Conservation (phyloP, 2,329 filamentous ascomycete genomes). For the Diaporthe sp. region DNA sequence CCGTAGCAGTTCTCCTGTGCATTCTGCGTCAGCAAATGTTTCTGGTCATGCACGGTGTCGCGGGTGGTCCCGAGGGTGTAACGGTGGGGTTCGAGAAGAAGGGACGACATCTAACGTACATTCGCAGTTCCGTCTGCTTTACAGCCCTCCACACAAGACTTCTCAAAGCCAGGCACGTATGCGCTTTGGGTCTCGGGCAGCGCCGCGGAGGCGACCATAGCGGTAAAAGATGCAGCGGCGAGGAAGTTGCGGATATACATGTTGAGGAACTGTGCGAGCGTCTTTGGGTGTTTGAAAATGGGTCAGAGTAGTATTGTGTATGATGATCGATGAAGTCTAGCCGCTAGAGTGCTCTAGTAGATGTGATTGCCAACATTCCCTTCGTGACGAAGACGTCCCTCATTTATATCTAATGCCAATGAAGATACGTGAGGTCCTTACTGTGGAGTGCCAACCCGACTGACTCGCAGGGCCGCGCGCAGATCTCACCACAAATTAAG, state of each 20-base stretch:
- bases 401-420: neutral
- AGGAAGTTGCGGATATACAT: conserved; percentile 18
- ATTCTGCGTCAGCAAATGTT: neutral
- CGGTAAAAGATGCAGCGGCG: conserved; percentile 6
- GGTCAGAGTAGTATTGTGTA: neutral
- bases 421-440: conserved; percentile 9
- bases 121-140: conserved; percentile 1
- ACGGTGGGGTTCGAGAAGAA: neutral
- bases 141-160: conserved; percentile 15
- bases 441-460: neutral
- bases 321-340: no score
- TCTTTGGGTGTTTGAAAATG: neutral
- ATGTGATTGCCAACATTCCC: neutral
- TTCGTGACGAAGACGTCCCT: neutral
- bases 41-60: no score
- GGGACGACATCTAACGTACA: neutral
- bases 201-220: conserved; percentile 10
- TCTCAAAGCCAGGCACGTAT: conserved; percentile 12
- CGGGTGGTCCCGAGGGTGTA: neutral
- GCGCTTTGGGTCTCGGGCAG: neutral
- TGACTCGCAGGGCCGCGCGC: neutral
- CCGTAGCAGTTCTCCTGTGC: neutral
- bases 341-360: neutral
- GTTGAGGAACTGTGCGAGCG: neutral
- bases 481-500: neutral